Evolutionary conservation across 2,329 filamentous ascomycete species (phyloP), one percentile per base, ranked within the genome.

Genomic region (Aspergillus neotritici): DNA sequence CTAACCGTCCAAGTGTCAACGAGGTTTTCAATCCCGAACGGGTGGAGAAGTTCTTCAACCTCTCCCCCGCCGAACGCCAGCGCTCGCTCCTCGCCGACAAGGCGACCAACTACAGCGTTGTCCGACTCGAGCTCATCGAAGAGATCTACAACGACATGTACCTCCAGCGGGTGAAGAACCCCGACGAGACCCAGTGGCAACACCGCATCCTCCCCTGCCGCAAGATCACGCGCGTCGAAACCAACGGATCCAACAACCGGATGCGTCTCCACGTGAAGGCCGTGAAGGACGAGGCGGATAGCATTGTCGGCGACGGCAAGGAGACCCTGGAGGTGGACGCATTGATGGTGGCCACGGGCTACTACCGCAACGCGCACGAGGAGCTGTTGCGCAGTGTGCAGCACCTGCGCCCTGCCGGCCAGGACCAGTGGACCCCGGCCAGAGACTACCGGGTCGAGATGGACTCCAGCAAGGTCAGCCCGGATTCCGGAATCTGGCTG

Each of bases 1-100:
- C n/a, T 33, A 25, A 25, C 21, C 4, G 21, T 25, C 9, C 7
- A 51, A 90, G 86, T 58, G 89, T 97, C 56, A 97, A 97, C 66
- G 89, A 93, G 59, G 87, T 97, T 61, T 97, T 97, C 74, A 89
- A 97, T 70, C 91, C 91, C 1, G 82, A 84, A 29, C 85, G 83
- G 47, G 82, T 94, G 25, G 86, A 94, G 63, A 74, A 75, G 34
- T 79, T 94, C 54, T 96, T 82, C 71, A 71, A 78, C 37, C 81
- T 83, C 52, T 73, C 83, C 0, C 69, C 82, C 1, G 71, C 74
- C 34, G 74, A 82, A 48, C 84, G 90, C 37, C 71, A 76, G 28
- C 67, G 71, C 11, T 72, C 73, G 17, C 72, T 95, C 40, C 69
- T 74, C 12, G 81, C 82, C 40, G 87, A 94, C 54, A 84, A 85